Evolutionary conservation across 805 yeast genomes (phyloP), one percentile per base, ranked within the genome.

Genomic region (Cyberlindnera maclurae): DNA sequence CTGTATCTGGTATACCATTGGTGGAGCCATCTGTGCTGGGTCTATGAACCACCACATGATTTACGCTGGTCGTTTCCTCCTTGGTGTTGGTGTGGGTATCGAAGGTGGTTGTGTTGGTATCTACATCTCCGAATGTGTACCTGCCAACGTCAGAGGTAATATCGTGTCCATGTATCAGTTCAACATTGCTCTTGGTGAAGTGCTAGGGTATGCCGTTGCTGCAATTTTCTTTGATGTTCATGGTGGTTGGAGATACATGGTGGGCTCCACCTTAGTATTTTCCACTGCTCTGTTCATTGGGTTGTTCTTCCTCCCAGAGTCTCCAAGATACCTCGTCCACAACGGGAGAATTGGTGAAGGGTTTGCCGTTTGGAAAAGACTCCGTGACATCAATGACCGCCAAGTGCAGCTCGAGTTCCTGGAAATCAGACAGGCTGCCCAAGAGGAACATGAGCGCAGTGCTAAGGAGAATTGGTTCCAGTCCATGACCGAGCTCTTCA

Each of bases 71-170:
- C 69, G 83, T 51, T 71, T 77, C 47, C 52, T 77, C 39, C 60
- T 78, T 28, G 85, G 85, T 43, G 57, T 75, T 29, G 84, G 83
- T 50, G 72, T 78, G 39, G 85, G 85, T 43, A 66, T 77, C 33
- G 83, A 77, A 57, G 79, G 81, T 53, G 81, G 79, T 33, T 69
- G 75, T 51, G 79, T 78, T 46, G 78, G 79, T 49, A 70, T 75
- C 39, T 78, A 77, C 51, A 73, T 77, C 38, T 68, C 80, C 18
- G 84, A 79, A 51, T 70, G 73, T 39, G 76, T 73, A 22, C 82
- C 82, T 9, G 68, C 79, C 1, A 54, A 54, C n/a, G 66, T 71
- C 20, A 67, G 84, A 46, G 84, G 84, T 48, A 70, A 68, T 42
- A 57, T 78, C 34, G 83, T 77, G 16, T 75, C 83, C 2, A 52